Conservation (phyloP, 1,284 basidiomycete genomes). For the Melampsora larici-populina region DNA sequence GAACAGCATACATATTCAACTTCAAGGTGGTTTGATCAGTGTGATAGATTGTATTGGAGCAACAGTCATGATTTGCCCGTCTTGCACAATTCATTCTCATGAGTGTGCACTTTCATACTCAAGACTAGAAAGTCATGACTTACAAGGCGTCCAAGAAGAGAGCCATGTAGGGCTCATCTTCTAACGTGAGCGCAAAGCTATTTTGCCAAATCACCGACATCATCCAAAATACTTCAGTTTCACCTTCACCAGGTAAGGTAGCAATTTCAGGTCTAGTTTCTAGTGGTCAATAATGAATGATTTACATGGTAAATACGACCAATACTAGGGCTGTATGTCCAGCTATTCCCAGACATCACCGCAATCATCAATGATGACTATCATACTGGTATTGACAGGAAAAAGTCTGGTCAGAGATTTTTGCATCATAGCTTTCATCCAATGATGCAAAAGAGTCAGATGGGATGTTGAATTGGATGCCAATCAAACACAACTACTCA, state of each 20-base stretch:
- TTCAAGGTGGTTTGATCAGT: neutral
- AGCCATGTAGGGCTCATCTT: neutral
- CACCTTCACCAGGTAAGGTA: neutral
- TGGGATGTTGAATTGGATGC: constrained; percentile 12
- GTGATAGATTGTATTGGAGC: neutral
- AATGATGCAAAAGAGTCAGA: neutral
- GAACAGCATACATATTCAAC: neutral
- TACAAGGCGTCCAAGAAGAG: neutral
- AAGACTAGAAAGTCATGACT: neutral
- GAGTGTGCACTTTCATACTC: neutral
- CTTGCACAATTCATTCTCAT: neutral
- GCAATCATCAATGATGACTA: constrained; percentile 96
- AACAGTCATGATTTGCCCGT: neutral
- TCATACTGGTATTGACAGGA: constrained; percentile 96
- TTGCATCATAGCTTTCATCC: constrained; percentile 68
- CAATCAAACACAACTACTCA: constrained; percentile 56
- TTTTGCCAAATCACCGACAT: neutral
- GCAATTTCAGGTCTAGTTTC: neutral
- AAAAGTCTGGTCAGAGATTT: constrained; percentile 88
- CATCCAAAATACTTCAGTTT: neutral
- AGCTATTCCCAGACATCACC: constrained; percentile 99
- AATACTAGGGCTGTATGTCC: constrained; percentile 84
- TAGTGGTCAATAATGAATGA: constrained; percentile 45
- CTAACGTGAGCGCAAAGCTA: neutral
- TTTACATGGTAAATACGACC: constrained; percentile 90